Base-by-base conservation (phyloP, 768 basidiomycete genomes). In the Amanita inopinata region DNA sequence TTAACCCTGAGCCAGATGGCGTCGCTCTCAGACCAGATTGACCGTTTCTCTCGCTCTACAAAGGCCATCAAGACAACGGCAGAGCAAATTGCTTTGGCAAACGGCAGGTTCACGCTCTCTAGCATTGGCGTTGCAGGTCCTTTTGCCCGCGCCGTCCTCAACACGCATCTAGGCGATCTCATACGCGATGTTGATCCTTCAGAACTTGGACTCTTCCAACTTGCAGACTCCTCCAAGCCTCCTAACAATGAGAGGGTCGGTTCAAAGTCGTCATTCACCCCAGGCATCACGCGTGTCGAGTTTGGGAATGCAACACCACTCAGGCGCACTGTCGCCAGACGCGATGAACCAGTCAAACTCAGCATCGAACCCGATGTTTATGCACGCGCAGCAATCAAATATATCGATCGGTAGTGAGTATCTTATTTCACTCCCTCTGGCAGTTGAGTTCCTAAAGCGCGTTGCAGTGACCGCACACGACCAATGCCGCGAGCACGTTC, bases 101-200 rank as follows among this genome's bases (percentile, higher is more conserved):
- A 47, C 10, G 40, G 43, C 2, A 49, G 40, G 11, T 45, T 39
- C 30, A 40, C 58, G 37, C 40, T 56, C 3, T 45, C 51, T 40
- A 48, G 49, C 41, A 47, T 54, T 2, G 49, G 35, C 11, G 51
- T 56, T 3, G 56, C 61, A 8, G 59, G 67, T 6, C 73, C 74
- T 2, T 88, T 87, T 54, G 74, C 82, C 4, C 62, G 57, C 40
- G 83, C 86, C 2, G 71, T 86, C 6, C 75, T 89, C 18, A 50
- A 68, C 14, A 69, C 76, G 0, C 61, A 71, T 38, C 71, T 88
- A 6, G 79, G 79, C 32, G 80, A 87, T 53, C 75, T 88, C 47
- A 84, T 87, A 47, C 83, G 86, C 53, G 86, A 88, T 52, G 67
- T 80, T 47, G 84, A 88, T 49, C 66, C 79, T 6, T 76, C 84